These are phyloP conservation scores for Durusdinium trenchii DNA, from an alignment of 73 alveolate species.

Conservation along the genomic window DNA sequence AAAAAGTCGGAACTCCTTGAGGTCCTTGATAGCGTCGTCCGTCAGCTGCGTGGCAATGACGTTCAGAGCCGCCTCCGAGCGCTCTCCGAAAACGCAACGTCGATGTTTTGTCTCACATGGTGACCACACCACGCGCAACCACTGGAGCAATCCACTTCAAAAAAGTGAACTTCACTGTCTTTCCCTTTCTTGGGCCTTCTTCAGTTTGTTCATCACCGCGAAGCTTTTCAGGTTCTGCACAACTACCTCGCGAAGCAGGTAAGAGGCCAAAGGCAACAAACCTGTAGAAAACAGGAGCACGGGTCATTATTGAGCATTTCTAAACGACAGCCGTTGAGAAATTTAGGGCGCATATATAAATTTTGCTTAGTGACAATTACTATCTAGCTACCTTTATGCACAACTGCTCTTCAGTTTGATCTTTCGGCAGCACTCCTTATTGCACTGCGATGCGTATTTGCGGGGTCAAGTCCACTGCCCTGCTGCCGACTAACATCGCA, in stretches of 20 bases:
- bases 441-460: too few relatives aligned
- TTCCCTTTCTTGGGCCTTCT: not conserved
- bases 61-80: conserved; percentile 76
- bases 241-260: conserved; percentile 18
- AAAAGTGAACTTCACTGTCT: not conserved
- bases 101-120: not conserved
- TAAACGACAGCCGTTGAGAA: too few relatives aligned
- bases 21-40: conserved; percentile 72
- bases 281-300: too few relatives aligned
- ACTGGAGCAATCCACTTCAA: not conserved
- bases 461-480: too few relatives aligned
- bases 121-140: not conserved
- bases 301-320: too few relatives aligned
- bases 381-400: too few relatives aligned
- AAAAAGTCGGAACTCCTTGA: conserved; percentile 42
- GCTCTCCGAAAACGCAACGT: not conserved
- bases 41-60: conserved; percentile 90
- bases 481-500: too few relatives aligned
- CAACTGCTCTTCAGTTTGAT: too few relatives aligned
- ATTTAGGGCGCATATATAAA: too few relatives aligned
- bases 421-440: too few relatives aligned
- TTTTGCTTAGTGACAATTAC: too few relatives aligned
- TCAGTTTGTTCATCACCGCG: conserved; percentile 88
- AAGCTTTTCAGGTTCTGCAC: conserved; percentile 89
- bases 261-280: too few relatives aligned